Evolutionary conservation across 352 stramenopile species (phyloP).

Genomic region (Blastocystis sp.): DNA sequence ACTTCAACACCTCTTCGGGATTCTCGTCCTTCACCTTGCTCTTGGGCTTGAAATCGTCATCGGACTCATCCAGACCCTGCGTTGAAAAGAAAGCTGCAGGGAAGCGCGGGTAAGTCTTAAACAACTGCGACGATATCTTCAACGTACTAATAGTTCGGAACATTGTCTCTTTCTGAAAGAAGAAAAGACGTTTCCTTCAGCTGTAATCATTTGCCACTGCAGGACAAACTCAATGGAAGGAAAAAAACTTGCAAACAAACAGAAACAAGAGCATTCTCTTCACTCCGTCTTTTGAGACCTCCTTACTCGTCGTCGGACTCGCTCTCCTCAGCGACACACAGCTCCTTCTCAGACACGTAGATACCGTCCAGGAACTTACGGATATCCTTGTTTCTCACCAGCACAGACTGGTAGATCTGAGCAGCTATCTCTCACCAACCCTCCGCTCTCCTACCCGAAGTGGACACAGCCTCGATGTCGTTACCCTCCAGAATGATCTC

Average conservation of each 20-base stretch:
- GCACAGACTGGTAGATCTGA: not conserved
- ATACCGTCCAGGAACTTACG: conserved; percentile 99
- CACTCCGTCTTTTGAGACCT: no score
- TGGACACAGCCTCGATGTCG: conserved; percentile 88
- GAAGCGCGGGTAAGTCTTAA: conserved; percentile 23
- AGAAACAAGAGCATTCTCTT: no score
- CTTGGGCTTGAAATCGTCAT: conserved; percentile 57
- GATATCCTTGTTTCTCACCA: conserved; percentile 41
- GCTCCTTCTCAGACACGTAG: conserved; percentile 86
- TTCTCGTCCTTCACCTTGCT: conserved; percentile 59
- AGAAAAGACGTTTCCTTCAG: not conserved
- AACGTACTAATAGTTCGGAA: conserved; percentile 3
- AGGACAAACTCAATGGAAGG: not conserved
- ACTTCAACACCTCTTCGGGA: conserved; percentile 51
- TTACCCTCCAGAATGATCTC: conserved; percentile 94
- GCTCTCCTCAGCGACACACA: conserved; percentile 10
- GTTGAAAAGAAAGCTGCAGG: conserved; percentile 33
- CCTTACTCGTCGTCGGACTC: conserved; percentile 1
- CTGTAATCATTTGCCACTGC: no score
- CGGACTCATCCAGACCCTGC: conserved; percentile 36
- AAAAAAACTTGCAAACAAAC: not conserved
- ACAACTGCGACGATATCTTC: not conserved
- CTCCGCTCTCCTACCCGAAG: not conserved
- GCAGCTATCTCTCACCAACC: not conserved
- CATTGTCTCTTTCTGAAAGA: not conserved